phyloP scores from a whole-genome alignment of 78 protist species.

The Mastigamoeba balamuthi region DNA sequence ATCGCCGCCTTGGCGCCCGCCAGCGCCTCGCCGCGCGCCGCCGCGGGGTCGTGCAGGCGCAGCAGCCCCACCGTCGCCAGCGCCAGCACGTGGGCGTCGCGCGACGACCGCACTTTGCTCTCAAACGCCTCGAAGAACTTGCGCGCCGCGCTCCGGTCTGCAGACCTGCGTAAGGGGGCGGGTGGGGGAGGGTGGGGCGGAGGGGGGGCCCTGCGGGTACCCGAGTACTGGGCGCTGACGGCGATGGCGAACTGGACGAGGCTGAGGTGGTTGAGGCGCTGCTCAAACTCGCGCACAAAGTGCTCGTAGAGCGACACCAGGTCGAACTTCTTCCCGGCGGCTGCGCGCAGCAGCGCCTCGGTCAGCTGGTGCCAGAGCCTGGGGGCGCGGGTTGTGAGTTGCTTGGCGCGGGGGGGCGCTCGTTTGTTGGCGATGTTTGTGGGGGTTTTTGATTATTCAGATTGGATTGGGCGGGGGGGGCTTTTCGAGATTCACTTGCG shows the following conservation, averaged over 20 bases:
- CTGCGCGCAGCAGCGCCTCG: not conserved
- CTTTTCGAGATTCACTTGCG: too few species aligned
- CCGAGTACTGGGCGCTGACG: not conserved
- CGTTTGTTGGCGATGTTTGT: too few species aligned
- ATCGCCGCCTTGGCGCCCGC: not conserved
- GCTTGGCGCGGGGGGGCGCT: too few species aligned
- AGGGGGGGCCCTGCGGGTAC: too few species aligned
- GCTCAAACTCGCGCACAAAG: conserved; percentile 7
- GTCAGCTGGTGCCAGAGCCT: conserved; percentile 7
- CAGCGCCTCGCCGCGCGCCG: not conserved
- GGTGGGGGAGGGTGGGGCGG: too few species aligned
- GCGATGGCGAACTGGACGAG: not conserved
- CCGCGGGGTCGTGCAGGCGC: not conserved
- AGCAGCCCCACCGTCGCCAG: not conserved
- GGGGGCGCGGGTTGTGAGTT: too few species aligned
- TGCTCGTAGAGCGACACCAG: conserved; percentile 1
- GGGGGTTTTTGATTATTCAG: too few species aligned
- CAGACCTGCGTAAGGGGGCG: not conserved
- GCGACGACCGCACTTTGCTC: not conserved
- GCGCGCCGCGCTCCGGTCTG: not conserved
- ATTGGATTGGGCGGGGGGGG: too few species aligned
- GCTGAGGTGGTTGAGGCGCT: conserved; percentile 8
- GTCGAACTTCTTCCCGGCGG: not conserved
- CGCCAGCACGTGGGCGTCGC: not conserved
- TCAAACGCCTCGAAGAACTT: not conserved